Percentiles rank a stretch among this genome's conserved stretches.
Conservation (phyloP, 768 basidiomycete genomes). For the Tubosaeta brunneosetosa region DNA sequence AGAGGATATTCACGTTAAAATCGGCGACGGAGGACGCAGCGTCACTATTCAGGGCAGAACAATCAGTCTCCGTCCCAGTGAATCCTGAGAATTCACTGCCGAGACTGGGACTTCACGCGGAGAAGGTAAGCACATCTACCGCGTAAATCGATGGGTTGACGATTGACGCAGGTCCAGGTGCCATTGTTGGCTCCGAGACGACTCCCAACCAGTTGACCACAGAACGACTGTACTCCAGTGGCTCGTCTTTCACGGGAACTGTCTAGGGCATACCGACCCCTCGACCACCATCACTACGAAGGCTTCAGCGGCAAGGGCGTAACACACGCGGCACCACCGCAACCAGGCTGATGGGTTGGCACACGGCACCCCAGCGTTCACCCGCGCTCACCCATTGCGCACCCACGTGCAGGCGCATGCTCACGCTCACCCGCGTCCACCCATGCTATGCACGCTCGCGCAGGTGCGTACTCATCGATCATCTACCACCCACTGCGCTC, state of each 20-base stretch:
- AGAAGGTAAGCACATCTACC: slow-evolving; percentile 27
- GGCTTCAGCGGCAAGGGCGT: too few relatives aligned
- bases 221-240: slow-evolving; percentile 57
- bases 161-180: slow-evolving; percentile 5
- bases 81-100: slow-evolving; percentile 18
- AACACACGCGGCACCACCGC: too few relatives aligned
- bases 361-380: too few relatives aligned
- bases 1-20: slow-evolving; percentile 65
- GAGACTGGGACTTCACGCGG: slow-evolving; percentile 8
- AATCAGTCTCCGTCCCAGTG: slow-evolving; percentile 21
- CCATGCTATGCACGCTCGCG: too few relatives aligned
- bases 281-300: too few relatives aligned
- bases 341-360: too few relatives aligned
- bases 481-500: too few relatives aligned
- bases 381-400: too few relatives aligned
- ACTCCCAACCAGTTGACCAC: slow-evolving; percentile 46
- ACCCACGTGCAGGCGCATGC: too few relatives aligned
- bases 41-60: slow-evolving; percentile 69
- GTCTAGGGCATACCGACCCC: too few relatives aligned
- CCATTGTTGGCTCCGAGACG: slow-evolving; percentile 15
- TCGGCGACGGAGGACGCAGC: slow-evolving; percentile 66
- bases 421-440: too few relatives aligned
- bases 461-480: too few relatives aligned
- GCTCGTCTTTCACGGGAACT: slow-evolving; percentile 58
- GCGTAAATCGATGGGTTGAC: background rate